Evolutionary conservation across 2,329 filamentous ascomycete genomes (phyloP), one percentile per base, ranked within the genome.

Genomic region (Fusarium liriodendri): DNA sequence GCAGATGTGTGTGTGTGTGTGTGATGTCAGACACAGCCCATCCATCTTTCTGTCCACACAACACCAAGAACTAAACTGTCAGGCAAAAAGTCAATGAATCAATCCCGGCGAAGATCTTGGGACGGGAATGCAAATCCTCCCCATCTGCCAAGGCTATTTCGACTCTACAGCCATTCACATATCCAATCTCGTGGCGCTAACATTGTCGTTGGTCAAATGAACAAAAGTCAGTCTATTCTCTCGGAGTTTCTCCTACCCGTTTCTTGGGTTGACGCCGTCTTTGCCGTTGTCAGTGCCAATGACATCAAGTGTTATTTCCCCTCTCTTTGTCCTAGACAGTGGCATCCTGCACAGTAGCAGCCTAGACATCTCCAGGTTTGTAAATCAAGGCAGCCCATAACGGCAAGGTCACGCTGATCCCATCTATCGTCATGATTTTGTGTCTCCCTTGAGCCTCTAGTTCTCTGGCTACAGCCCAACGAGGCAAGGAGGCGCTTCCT

Each of bases 41-140:
- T 66, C 54, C 64, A 57, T 57, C 25, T 27, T 27, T 27, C 25
- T 27, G 25, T 27, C 25, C 25, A 5, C 25, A 27, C 25, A 27
- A 27, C 40, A 68, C 33, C 64, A 64, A 64, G 6, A 35, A 27
- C 29, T 27, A 18, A 50, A n/a, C 18, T 52, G 27, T 33, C 42
- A 55, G n/a, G 22, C 33, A n/a, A 32, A 54, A 37, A 55, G 60
- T 74, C 62, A 69, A 61, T 72, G 72, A 74, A 75, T 73, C 50
- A 60, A 72, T 47, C 72, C 72, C 27, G 29, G 63, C 22, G 66
- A 64, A 64, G 72, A 74, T 74, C 72, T 40, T 58, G 16, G 33
- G 72, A 62, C 70, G 62, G 72, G 72, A 75, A 74, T 70, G 72
- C 54, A 60, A 74, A 73, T 70, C 69, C 45, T 64, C 62, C 62